Percentiles rank a stretch among this genome's conserved stretches.
Conservation (phyloP, 2,329 filamentous ascomycete genomes). For the Aspergillus candidus region DNA sequence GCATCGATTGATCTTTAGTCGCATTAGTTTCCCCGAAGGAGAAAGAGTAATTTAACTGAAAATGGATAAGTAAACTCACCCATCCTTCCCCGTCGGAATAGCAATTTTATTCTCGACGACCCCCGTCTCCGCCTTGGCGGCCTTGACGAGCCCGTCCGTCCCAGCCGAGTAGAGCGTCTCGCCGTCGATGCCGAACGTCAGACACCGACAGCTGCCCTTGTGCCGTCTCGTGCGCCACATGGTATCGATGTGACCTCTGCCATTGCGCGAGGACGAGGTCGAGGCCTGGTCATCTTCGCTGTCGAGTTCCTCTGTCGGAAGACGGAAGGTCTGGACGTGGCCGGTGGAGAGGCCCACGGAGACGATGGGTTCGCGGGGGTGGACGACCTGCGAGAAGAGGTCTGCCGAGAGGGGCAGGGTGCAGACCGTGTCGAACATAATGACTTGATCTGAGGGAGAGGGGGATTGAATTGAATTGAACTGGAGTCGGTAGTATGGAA, state of each 20-base stretch:
- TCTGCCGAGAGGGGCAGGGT: conserved; percentile 79
- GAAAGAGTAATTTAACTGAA: conserved; percentile 1
- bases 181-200: conserved; percentile 76
- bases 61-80: conserved; percentile 26
- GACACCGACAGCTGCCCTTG: conserved; percentile 83
- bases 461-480: background rate
- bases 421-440: conserved; percentile 88
- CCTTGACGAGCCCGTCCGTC: conserved; percentile 59
- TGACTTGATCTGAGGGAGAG: conserved; percentile 2
- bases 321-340: conserved; percentile 75
- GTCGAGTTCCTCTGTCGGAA: conserved; percentile 55
- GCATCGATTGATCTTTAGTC: conserved; percentile 50
- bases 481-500: background rate
- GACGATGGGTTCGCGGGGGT: conserved; percentile 76
- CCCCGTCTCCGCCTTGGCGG: conserved; percentile 53
- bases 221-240: conserved; percentile 83
- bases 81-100: conserved; percentile 52
- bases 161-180: conserved; percentile 57
- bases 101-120: conserved; percentile 74
- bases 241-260: conserved; percentile 71
- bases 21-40: too few relatives aligned
- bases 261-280: conserved; percentile 46
- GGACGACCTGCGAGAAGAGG: conserved; percentile 80
- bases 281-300: conserved; percentile 43
- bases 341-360: conserved; percentile 79